Evolutionary conservation across 164 flowering plant genomes (phyloP), one percentile per base, ranked within the genome.

Genomic region (Nymphaea colorata): DNA sequence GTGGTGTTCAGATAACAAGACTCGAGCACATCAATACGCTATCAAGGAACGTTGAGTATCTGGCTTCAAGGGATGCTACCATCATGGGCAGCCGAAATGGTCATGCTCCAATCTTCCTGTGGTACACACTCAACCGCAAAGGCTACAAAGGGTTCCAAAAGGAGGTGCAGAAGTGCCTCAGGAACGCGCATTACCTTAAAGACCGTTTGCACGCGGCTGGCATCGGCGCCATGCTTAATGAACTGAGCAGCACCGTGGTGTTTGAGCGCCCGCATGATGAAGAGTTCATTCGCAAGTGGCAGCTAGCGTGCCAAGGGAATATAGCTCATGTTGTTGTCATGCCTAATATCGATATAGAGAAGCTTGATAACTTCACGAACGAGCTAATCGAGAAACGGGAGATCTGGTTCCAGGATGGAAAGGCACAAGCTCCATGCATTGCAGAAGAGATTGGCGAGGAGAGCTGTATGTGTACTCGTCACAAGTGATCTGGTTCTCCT

Each of bases 61-160:
- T 93, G 44, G 98, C 98, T 66, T 93, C 98, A 18, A 82, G 95
- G 75, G 98, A 93, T 79, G 98, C 98, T 68, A 93, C 98, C 59
- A 93, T 93, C 69, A 93, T 93, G 96, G 98, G 98, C 61, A 90
- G 96, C 76, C 85, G 96, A 43, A 93, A 93, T 64, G 98, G 98
- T 8, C 98, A 93, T 77, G 98, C 98, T 59, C 98, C 98, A 16
- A 81, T 93, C 69, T 90, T 93, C 79, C 89, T 93, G 43, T 93
- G 98, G 98, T 90, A 93, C 79, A 90, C 98, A 51, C 76, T 93
- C 62, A 93, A 86, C 83, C 74, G 83, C 59, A 93, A 93, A 76
- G 98, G 98, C 4, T 93, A 93, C 81, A 83, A 76, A 68, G 98
- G 98, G 41, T 90, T 93, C 82, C 98, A 87, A 69, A 90, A 93